These are phyloP conservation scores for Podila horticola DNA, from an alignment of 192 early-diverging fungal genomes.

Conservation along the genomic window DNA sequence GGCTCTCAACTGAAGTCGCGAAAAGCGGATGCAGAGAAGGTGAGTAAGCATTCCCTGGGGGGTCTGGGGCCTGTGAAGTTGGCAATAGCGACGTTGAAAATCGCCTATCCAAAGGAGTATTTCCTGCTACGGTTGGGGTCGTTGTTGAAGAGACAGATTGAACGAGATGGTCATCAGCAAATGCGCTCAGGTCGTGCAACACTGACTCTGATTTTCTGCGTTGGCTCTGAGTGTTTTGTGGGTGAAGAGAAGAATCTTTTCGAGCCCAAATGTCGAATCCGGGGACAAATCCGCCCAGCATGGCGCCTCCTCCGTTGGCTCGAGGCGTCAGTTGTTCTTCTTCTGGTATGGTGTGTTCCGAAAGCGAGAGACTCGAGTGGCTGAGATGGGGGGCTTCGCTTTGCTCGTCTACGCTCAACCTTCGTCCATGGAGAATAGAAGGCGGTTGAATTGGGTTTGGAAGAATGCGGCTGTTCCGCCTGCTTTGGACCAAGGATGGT, in stretches of 20 bases:
- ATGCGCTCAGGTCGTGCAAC: constrained; percentile 11
- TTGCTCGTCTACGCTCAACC: constrained; percentile 7
- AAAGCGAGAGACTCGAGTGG: not conserved
- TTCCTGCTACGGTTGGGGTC: not conserved
- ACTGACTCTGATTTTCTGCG: constrained; percentile 29
- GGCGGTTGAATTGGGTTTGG: constrained; percentile 45
- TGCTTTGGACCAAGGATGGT: not conserved
- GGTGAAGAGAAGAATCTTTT: not conserved
- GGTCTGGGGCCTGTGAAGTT: not conserved
- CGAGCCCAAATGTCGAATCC: constrained; percentile 23
- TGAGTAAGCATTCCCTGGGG: too few relatives aligned
- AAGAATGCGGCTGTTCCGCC: constrained; percentile 26
- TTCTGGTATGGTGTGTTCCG: constrained; percentile 5
- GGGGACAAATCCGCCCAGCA: constrained; percentile 23
- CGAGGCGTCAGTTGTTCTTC: not conserved
- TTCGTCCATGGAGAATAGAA: constrained; percentile 3
- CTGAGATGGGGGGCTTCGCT: not conserved
- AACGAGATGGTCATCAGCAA: not conserved
- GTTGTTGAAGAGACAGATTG: not conserved
- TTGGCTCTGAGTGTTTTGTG: not conserved
- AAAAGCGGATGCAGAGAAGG: not conserved
- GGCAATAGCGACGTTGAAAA: not conserved
- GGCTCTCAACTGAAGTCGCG: not conserved
- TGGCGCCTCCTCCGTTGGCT: not conserved
- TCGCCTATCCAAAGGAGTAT: not conserved